Evolutionary conservation across 2,329 filamentous ascomycete species (phyloP).

Genomic region (Curvularia verruculosa): DNA sequence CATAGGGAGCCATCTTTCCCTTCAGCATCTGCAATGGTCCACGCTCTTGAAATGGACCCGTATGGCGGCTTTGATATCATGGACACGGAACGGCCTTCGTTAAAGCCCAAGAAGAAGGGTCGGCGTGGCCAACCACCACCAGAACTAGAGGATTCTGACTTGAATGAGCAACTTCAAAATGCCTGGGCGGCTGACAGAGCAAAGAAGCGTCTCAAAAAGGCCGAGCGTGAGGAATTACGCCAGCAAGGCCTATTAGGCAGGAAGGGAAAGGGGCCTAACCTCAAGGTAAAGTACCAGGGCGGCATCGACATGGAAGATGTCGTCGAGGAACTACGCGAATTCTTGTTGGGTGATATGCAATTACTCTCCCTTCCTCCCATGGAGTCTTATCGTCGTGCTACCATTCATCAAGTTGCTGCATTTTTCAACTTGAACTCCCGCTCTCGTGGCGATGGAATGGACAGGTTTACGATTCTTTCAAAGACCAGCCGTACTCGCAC

Average conservation of each 20-base stretch:
- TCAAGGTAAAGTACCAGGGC: constrained; percentile 72
- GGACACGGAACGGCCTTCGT: constrained; percentile 76
- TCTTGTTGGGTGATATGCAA: constrained; percentile 68
- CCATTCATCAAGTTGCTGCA: constrained; percentile 79
- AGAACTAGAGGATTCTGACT: constrained; percentile 53
- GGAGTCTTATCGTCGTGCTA: constrained; percentile 76
- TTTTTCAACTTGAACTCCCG: constrained; percentile 81
- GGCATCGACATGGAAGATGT: constrained; percentile 76
- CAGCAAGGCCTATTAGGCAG: constrained; percentile 53
- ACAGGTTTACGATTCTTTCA: constrained; percentile 77
- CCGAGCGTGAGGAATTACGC: constrained; percentile 55
- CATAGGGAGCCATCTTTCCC: constrained; percentile 52
- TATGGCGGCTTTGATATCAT: constrained; percentile 81
- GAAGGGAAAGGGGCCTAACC: constrained; percentile 52
- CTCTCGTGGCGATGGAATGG: constrained; percentile 74
- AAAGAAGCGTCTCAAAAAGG: constrained; percentile 56
- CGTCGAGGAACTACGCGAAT: constrained; percentile 72
- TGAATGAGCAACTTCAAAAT: constrained; percentile 48
- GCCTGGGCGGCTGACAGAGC: constrained; percentile 54
- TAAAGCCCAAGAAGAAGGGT: constrained; percentile 70
- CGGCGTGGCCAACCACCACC: constrained; percentile 60
- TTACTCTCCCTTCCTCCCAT: constrained; percentile 82
- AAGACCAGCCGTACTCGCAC: constrained; percentile 71
- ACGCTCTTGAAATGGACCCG: constrained; percentile 63
- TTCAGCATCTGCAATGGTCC: constrained; percentile 62